Evolutionary conservation across 345 rosid species (phyloP), one percentile per base, ranked within the genome.

Genomic region (Mercurialis annua): DNA sequence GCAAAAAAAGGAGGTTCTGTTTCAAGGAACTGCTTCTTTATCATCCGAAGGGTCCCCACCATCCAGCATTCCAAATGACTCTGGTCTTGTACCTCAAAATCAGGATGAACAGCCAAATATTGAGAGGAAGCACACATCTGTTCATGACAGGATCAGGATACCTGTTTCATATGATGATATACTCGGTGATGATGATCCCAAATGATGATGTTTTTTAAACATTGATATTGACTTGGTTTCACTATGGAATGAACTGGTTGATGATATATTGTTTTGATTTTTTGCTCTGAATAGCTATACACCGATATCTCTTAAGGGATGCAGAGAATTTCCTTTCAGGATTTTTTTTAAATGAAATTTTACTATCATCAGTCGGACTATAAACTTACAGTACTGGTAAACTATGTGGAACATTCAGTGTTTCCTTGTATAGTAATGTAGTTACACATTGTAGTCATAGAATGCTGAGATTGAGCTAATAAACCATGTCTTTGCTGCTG

Each of bases 121-220:
- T 47, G 84, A 82, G 50, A 78, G 54, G 56, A 76, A 74, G 48
- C 75, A 80, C 56, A 85, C 66, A 73, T 72, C 93, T 14, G 81
- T 89, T 71, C 89, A 77, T 63, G 98, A 91, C 57, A 84, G 98
- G 73, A 81, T 91, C 30, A 85, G 99, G 78, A 81, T 85, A 21
- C 98, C 92, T 20, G 96, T 94, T 81, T 82, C 95, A 6, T 91
- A 94, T 15, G 95, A 84, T 62, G 96, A 91, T 70, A 83, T 89
- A 23, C 67, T 76, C 33, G 72, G 56, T 43, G 84, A 73, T 34
- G 79, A 68, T 53, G n/a, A n/a, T n/a, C n/a, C 66, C 82, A 46
- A 50, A 65, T 26, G 56, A 44, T 38, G 36, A 71, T 33, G 64
- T 48, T 16, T 15, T 7, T n/a, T 47, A 34, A 30, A n/a, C 50